phyloP scores from a whole-genome alignment of 257 asterid species.

The Misopates orontium region DNA sequence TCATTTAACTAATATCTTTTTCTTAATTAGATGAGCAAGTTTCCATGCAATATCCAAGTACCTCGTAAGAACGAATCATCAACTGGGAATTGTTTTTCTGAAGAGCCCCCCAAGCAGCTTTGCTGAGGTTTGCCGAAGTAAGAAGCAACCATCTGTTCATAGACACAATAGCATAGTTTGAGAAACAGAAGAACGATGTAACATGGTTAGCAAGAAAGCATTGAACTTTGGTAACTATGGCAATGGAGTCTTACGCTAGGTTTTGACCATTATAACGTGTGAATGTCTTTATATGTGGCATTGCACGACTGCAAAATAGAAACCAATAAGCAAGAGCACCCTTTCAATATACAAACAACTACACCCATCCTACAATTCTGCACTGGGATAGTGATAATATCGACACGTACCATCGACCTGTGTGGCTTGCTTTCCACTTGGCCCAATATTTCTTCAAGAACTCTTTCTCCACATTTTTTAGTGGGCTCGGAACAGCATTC shows the following conservation, averaged over 20 bases:
- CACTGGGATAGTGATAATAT: slow-evolving; percentile 4
- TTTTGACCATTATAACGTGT: slow-evolving; percentile 84
- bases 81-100: slow-evolving; percentile 94
- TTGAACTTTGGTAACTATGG: neutral
- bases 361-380: slow-evolving; percentile 1
- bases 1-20: neutral
- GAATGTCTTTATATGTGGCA: slow-evolving; percentile 98
- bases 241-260: slow-evolving; percentile 67
- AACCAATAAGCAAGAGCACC: slow-evolving; percentile 26
- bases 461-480: slow-evolving; percentile 86
- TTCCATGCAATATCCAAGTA: slow-evolving; percentile 23
- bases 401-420: slow-evolving; percentile 79
- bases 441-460: slow-evolving; percentile 94
- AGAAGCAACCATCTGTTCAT: slow-evolving; percentile 82
- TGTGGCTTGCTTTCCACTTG: slow-evolving; percentile 83
- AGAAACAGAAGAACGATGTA: slow-evolving; percentile 23
- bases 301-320: slow-evolving; percentile 71
- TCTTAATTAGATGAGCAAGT: neutral
- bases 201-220: slow-evolving; percentile 17
- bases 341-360: slow-evolving; percentile 15
- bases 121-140: slow-evolving; percentile 95
- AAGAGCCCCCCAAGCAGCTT: slow-evolving; percentile 99
- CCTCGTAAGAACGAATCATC: slow-evolving; percentile 98
- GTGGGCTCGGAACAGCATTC: slow-evolving; percentile 79
- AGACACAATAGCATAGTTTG: slow-evolving; percentile 7